These are phyloP conservation scores for Pseudohalonectria lignicola DNA, from an alignment of 2,329 filamentous ascomycete genomes.

Conservation along the genomic window DNA sequence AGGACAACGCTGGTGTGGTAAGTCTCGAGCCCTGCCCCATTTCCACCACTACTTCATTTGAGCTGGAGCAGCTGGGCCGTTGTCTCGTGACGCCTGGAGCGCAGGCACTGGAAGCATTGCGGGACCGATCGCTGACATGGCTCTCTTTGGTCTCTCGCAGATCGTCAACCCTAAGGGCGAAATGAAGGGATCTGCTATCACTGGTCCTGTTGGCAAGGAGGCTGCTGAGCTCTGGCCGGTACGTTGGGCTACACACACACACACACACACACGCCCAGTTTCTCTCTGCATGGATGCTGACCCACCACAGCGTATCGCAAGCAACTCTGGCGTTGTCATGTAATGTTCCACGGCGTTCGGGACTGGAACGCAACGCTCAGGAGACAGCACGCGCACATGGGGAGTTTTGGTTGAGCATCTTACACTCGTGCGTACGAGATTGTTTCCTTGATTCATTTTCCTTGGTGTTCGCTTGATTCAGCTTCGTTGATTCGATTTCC, in stretches of 20 bases:
- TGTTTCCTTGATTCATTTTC: no score
- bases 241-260: constrained; percentile 30
- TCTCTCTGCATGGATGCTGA: constrained; percentile 17
- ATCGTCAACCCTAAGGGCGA: constrained; percentile 99
- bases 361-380: neutral
- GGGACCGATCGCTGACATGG: neutral
- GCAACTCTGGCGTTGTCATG: constrained; percentile 99
- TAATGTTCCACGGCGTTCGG: constrained; percentile 38
- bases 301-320: constrained; percentile 76
- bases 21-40: constrained; percentile 27
- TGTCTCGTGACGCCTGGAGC: neutral
- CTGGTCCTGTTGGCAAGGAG: constrained; percentile 98
- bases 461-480: no score
- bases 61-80: no score
- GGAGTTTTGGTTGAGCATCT: no score
- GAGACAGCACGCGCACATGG: no score
- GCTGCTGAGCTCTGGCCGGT: constrained; percentile 99
- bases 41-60: no score
- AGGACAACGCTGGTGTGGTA: constrained; percentile 99
- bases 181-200: constrained; percentile 99
- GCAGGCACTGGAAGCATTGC: neutral
- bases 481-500: no score
- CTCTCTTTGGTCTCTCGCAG: constrained; percentile 35
- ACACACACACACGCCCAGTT: neutral
- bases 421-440: no score